Evolutionary conservation across 257 asterid species (phyloP), one percentile per base, ranked within the genome.

Genomic region (Ilex asprella): DNA sequence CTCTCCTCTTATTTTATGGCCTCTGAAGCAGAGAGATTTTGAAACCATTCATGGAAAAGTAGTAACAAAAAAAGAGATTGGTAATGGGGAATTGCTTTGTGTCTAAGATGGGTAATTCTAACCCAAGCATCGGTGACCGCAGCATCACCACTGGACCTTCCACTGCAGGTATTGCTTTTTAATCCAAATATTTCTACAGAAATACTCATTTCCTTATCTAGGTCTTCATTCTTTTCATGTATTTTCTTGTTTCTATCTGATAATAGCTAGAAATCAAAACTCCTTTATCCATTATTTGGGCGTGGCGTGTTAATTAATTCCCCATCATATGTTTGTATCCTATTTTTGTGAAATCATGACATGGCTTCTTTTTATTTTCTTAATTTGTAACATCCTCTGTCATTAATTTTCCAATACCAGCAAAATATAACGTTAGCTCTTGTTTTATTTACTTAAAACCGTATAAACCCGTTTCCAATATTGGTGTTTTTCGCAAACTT

Each of bases 31-130:
- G 27, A 41, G 52, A 46, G n/a, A 10, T 5, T 46, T 10, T 46
- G 3, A 11, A 46, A 10, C 52, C 3, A 46, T 5, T 46, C 14
- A 46, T 46, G 52, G 4, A 14, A 46, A 46, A 46, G 10, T 46
- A 10, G 52, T 7, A 10, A 14, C 4, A 14, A 1, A 10, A 14
- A 10, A 7, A 46, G 3, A 14, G 14, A 12, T 10, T 10, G 52
- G n/a, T 10, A 29, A 59, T 59, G 63, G 63, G 63, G 32, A 59
- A 59, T 12, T 59, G 63, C 63, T 41, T 59, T 39, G 63, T 31
- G n/a, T 59, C 63, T n/a, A 47, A 39, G 10, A 30, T 15, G 10
- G 63, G 0, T 15, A 52, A 59, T 39, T 31, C 32, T 41, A 59
- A 41, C 9, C 29, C 30, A 16, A 41, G 53, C 53, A 39, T 30